phyloP scores from a whole-genome alignment of 2,329 filamentous ascomycete genomes.

The Sordariomycetes sp. region DNA sequence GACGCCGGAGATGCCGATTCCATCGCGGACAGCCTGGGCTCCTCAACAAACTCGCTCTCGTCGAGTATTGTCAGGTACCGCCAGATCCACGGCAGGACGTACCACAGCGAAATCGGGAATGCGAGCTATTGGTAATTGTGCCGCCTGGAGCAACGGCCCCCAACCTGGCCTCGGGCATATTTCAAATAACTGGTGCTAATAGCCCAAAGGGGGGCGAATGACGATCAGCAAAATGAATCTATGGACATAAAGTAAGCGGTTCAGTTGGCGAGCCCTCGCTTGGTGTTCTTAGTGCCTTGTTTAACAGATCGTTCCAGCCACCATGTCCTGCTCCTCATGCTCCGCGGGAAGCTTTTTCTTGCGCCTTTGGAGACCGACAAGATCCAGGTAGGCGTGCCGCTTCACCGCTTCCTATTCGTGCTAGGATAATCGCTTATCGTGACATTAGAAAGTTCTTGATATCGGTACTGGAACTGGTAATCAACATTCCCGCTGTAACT shows the following conservation, averaged over 20 bases:
- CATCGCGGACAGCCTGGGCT: neutral
- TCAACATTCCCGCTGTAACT: neutral
- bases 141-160: no score
- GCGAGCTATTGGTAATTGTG: slow-evolving; percentile 16
- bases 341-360: slow-evolving; percentile 13
- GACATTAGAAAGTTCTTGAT: slow-evolving; percentile 23
- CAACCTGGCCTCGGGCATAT: neutral
- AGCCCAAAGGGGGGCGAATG: slow-evolving; percentile 6
- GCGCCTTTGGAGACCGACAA: slow-evolving; percentile 10
- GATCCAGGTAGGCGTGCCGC: neutral
- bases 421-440: neutral
- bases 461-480: slow-evolving; percentile 43
- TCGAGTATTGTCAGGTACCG: slow-evolving; percentile 19
- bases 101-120: slow-evolving; percentile 16
- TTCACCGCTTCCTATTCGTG: slow-evolving; percentile 14
- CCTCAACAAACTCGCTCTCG: slow-evolving; percentile 16
- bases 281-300: neutral
- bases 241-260: slow-evolving; percentile 11
- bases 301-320: slow-evolving; percentile 7
- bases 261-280: neutral
- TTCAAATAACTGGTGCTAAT: neutral
- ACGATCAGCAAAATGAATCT: slow-evolving; percentile 8
- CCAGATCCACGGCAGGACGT: slow-evolving; percentile 18
- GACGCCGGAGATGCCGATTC: neutral
- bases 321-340: slow-evolving; percentile 11